Evolutionary conservation across 1,284 basidiomycete species (phyloP), one percentile per base, ranked within the genome.

Genomic region (Erythrobasidium hasegawianum): DNA sequence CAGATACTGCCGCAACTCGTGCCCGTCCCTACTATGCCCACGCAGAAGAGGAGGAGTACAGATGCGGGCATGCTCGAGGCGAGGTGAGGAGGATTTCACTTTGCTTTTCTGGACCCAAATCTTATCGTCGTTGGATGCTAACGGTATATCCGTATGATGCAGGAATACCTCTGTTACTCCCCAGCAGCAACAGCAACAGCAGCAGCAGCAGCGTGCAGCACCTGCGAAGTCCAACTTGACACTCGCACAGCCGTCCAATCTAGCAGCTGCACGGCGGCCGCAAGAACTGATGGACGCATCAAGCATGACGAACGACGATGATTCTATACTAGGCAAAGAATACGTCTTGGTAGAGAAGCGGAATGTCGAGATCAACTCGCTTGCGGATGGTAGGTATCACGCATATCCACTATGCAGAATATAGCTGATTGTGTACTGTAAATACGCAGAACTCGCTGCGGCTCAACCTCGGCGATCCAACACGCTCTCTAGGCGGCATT

Each of bases 301-400:
- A 11, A 54, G 50, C 33, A 45, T 58, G 57, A 69, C 57, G 18
- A 41, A 55, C 16, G 61, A 71, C 57, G 75, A 73, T 49, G 73
- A 74, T 33, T 73, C 73, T 57, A 71, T 77, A n/a, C 71, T 78
- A 3, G 77, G 77, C 0, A 73, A 74, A 27, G 82, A 83, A 57
- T 84, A 83, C 71, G 82, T 83, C 3, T 79, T 84, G 39, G 80
- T 84, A 13, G 82, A 84, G 74, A 84, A 83, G 75, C 76, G 80
- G 38, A 81, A 80, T 1, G 81, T 83, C 11, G 81, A 84, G 73
- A 80, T 83, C 70, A 83, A 83, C 64, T 80, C 80, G 9, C 73
- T 83, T 11, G 82, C 82, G 3, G 82, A 83, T 72, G 81, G 79
- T 80, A 64, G 73, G 77, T 72, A 11, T n/a, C n/a, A n/a, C n/a